A percentile compares a stretch with the other conserved stretches of the same genome.
phyloP scores from a whole-genome alignment of 805 yeast species.

The Metschnikowia colocasiae region DNA sequence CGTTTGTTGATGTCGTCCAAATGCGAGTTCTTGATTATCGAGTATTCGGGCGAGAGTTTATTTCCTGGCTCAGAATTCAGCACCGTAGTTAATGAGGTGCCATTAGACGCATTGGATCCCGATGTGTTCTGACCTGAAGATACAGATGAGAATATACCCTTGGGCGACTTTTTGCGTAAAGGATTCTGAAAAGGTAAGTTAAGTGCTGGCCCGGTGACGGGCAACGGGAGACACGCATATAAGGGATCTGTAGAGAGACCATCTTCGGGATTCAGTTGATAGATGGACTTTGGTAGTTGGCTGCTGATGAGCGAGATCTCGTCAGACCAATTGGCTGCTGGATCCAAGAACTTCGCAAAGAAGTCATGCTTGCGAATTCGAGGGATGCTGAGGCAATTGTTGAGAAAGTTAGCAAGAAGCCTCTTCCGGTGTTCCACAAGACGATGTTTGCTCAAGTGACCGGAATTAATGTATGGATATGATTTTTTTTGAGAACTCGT shows the following conservation, averaged over 20 bases:
- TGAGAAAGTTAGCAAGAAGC: conserved; percentile 58
- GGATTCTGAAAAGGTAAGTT: conserved; percentile 32
- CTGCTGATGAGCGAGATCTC: conserved; percentile 39
- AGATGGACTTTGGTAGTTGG: conserved; percentile 40
- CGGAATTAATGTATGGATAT: conserved; percentile 39
- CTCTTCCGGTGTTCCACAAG: conserved; percentile 45
- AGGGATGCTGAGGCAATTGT: conserved; percentile 61
- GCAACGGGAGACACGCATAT: conserved; percentile 34
- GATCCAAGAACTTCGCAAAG: conserved; percentile 77
- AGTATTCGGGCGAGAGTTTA: background rate
- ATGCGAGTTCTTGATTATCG: conserved; percentile 28
- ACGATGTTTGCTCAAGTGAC: conserved; percentile 34
- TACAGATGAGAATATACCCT: background rate
- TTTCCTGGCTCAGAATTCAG: background rate
- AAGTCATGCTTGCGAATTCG: conserved; percentile 57
- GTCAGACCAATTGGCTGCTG: conserved; percentile 81
- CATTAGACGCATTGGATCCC: conserved; percentile 10
- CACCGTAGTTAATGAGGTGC: conserved; percentile 10
- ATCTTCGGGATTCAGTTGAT: conserved; percentile 44
- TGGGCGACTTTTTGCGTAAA: conserved; percentile 7
- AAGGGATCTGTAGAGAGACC: conserved; percentile 35
- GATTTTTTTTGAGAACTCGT: conserved; percentile 7
- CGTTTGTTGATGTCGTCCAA: conserved; percentile 58
- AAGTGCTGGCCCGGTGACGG: conserved; percentile 24
- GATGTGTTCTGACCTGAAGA: background rate